Percentiles rank a stretch among this genome's conserved stretches.
These are phyloP conservation scores for Didymella segeticola DNA, from an alignment of 2,329 filamentous ascomycete species.

Conservation along the genomic window DNA sequence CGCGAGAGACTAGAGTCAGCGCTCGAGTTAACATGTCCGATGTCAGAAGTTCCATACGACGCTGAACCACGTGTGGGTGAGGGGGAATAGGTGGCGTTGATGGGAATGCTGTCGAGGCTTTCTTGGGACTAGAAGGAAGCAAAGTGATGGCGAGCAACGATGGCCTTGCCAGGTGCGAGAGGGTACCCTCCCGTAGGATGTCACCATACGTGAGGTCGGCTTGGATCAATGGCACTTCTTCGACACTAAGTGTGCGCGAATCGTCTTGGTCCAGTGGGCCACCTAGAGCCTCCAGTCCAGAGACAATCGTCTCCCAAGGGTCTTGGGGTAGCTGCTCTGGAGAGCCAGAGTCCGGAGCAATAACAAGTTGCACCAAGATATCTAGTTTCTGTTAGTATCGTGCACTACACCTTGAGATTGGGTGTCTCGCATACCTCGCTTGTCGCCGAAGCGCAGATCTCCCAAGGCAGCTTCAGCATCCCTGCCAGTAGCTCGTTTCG, in stretches of 20 bases:
- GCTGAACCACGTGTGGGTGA: conserved; percentile 92
- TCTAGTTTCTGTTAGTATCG: conserved; percentile 59
- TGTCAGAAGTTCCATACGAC: conserved; percentile 95
- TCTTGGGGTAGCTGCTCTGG: conserved; percentile 90
- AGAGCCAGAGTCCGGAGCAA: conserved; percentile 81
- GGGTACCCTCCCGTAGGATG: conserved; percentile 84
- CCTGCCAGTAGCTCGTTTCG: conserved; percentile 90
- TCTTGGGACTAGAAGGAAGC: conserved; percentile 73
- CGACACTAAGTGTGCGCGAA: conserved; percentile 81
- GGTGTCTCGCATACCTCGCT: conserved; percentile 60
- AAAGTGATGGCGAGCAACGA: conserved; percentile 95
- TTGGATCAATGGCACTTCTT: conserved; percentile 94
- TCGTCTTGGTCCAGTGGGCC: conserved; percentile 87
- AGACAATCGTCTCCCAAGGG: conserved; percentile 96
- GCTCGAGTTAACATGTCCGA: conserved; percentile 97
- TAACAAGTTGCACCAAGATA: conserved; percentile 91
- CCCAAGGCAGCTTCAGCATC: conserved; percentile 93
- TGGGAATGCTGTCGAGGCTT: conserved; percentile 62
- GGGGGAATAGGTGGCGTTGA: conserved; percentile 81
- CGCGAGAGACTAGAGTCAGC: conserved; percentile 85
- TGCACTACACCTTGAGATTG: not conserved
- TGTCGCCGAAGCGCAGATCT: conserved; percentile 93
- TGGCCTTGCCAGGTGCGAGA: conserved; percentile 85
- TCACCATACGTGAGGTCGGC: conserved; percentile 94
- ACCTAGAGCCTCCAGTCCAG: conserved; percentile 89